A percentile compares a stretch with the other conserved stretches of the same genome.
Conservation (phyloP, 129 eudicot species). For the Centrapalus pauciflorus region DNA sequence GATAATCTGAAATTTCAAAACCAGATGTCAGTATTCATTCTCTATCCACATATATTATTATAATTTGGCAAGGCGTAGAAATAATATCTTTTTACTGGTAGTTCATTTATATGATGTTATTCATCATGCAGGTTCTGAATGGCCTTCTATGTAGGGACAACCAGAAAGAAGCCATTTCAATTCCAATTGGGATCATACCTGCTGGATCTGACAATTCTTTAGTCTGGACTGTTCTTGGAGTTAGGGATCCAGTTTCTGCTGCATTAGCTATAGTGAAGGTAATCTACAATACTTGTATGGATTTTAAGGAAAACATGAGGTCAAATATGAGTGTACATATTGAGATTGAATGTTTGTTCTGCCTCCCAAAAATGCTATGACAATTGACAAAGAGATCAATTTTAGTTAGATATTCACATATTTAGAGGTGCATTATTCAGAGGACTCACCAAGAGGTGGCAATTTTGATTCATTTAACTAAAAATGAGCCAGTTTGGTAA, state of each 20-base stretch:
- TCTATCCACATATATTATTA: not conserved
- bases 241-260: slow-evolving; percentile 92
- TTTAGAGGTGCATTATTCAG: not conserved
- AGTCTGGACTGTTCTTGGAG: slow-evolving; percentile 98
- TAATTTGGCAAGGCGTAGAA: not conserved
- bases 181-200: slow-evolving; percentile 95
- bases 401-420: not conserved
- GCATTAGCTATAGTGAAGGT: slow-evolving; percentile 98
- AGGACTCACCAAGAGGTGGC: too few relatives aligned
- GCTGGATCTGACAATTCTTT: slow-evolving; percentile 99
- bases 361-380: not conserved
- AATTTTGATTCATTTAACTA: too few relatives aligned
- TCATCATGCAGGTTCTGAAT: slow-evolving; percentile 69
- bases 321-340: slow-evolving; percentile 2
- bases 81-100: not conserved
- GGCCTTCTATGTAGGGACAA: slow-evolving; percentile 90
- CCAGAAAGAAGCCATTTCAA: slow-evolving; percentile 90
- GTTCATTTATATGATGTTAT: slow-evolving; percentile 7
- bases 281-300: slow-evolving; percentile 10
- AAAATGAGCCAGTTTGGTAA: too few relatives aligned
- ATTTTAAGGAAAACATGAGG: slow-evolving; percentile 1
- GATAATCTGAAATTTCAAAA: not conserved
- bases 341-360: not conserved
- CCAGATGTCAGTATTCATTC: not conserved
- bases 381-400: not conserved